phyloP scores from a whole-genome alignment of 2,329 filamentous ascomycete genomes.

The Venturia oleaginea region DNA sequence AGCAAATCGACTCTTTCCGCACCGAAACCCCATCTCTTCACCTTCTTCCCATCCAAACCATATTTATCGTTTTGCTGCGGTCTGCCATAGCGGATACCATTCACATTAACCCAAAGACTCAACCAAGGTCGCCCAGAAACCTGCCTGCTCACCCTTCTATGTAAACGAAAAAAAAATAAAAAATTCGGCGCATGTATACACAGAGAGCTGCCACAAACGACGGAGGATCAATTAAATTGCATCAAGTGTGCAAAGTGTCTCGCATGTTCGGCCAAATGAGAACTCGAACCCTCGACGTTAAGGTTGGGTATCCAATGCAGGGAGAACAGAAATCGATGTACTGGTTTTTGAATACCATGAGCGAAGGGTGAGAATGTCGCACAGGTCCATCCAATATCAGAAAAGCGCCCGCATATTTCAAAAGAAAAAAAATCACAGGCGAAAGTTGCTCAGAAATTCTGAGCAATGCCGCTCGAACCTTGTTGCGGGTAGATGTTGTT shows the following conservation, averaged over 20 bases:
- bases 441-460: conserved; percentile 65
- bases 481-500: conserved; percentile 83
- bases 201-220: neutral
- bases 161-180: neutral
- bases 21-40: neutral
- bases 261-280: neutral
- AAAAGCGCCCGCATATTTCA: neutral
- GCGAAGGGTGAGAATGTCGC: neutral
- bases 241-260: neutral
- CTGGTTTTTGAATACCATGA: neutral
- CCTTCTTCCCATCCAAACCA: neutral
- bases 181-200: neutral
- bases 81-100: neutral
- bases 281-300: neutral
- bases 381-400: neutral
- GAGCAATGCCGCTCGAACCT: conserved; percentile 83
- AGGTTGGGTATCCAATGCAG: conserved; percentile 4
- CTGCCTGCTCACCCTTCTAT: no score
- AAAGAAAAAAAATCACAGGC: neutral
- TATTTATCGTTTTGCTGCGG: neutral
- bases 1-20: neutral
- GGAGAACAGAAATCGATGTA: neutral
- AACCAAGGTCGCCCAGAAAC: neutral
- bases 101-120: neutral
- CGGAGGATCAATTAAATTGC: neutral